Evolutionary conservation across 2,329 filamentous ascomycete genomes (phyloP).

Genomic region (Penicillium freii): DNA sequence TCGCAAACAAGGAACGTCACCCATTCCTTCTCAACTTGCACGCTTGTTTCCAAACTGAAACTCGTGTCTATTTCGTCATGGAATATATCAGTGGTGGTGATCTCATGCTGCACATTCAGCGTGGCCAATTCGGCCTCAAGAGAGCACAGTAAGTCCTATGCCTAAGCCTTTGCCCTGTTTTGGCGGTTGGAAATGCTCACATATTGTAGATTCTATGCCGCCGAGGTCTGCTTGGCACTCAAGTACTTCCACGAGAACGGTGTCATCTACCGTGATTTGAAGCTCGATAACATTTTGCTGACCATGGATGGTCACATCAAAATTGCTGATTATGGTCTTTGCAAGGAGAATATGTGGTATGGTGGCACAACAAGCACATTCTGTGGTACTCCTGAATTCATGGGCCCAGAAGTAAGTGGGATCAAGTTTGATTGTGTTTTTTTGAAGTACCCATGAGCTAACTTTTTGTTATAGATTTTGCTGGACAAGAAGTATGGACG

Average conservation of each 20-base stretch:
- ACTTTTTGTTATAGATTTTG: constrained; percentile 64
- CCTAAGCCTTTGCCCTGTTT: neutral
- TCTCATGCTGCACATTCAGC: constrained; percentile 97
- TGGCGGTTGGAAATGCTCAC: constrained; percentile 13
- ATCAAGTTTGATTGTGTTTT: neutral
- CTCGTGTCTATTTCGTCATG: constrained; percentile 98
- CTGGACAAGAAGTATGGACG: constrained; percentile 98
- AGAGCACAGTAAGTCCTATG: constrained; percentile 74
- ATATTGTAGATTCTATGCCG: constrained; percentile 77
- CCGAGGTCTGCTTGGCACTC: constrained; percentile 91
- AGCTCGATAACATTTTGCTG: constrained; percentile 84
- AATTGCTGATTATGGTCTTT: constrained; percentile 96
- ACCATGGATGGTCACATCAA: constrained; percentile 97
- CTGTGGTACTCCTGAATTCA: constrained; percentile 99
- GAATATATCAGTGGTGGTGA: constrained; percentile 99
- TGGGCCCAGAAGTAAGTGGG: constrained; percentile 83
- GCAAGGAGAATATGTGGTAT: constrained; percentile 99
- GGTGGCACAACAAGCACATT: constrained; percentile 95
- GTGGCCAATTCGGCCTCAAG: constrained; percentile 92
- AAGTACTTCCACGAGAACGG: constrained; percentile 99
- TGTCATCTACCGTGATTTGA: constrained; percentile 87
- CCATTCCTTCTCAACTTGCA: constrained; percentile 94
- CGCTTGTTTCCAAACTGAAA: constrained; percentile 98
- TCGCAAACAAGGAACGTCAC: constrained; percentile 95
- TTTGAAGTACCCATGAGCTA: constrained; percentile 10